Percentiles rank a stretch among this genome's conserved stretches.
Conservation (phyloP, 148 eudicot species). For the Gaultheria prostrata region DNA sequence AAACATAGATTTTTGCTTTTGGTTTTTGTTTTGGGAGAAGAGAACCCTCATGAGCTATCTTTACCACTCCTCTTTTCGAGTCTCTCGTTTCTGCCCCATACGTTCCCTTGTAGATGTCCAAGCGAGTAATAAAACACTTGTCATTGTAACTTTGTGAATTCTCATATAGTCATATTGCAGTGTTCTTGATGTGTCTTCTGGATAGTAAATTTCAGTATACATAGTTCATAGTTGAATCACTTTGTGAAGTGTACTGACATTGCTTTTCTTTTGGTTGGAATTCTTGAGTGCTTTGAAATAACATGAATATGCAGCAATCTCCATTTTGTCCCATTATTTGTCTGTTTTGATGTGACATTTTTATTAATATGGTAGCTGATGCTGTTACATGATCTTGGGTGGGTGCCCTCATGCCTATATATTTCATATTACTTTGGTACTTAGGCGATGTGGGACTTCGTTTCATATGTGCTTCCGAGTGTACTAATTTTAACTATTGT, state of each 20-base stretch:
- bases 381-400: too few species aligned
- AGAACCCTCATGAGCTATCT: not conserved
- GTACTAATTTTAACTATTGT: too few species aligned
- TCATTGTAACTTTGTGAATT: not conserved
- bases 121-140: not conserved
- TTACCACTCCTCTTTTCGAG: not conserved
- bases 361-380: too few species aligned
- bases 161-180: too few species aligned
- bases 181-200: not conserved
- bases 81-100: not conserved
- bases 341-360: too few species aligned
- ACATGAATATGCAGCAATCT: not conserved
- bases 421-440: too few species aligned
- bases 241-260: not conserved
- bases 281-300: not conserved
- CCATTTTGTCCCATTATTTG: not conserved
- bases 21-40: not conserved
- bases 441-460: too few species aligned
- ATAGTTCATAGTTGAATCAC: not conserved
- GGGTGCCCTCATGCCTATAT: too few species aligned
- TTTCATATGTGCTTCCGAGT: too few species aligned
- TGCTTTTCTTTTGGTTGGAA: not conserved
- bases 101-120: not conserved
- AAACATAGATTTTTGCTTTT: not conserved
- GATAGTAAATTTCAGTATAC: not conserved